A percentile compares a stretch with the other conserved stretches of the same genome.
Conservation (phyloP, 75 land plant genomes). For the Selaginella tamariscina region DNA sequence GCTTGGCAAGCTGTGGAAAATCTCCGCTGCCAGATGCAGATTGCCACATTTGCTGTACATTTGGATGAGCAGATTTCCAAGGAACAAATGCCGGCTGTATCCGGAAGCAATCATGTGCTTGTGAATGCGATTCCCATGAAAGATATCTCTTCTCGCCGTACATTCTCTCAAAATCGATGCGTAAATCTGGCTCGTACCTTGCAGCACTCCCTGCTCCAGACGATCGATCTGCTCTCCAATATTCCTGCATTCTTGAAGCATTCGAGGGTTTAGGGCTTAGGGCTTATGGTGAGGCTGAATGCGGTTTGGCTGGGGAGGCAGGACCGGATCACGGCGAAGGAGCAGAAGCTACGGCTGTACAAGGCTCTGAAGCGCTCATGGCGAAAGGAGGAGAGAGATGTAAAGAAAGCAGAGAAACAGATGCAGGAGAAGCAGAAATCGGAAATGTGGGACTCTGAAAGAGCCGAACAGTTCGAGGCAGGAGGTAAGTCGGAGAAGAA, state of each 20-base stretch:
- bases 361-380: not conserved
- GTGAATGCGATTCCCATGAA: not conserved
- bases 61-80: not conserved
- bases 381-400: not conserved
- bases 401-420: not conserved
- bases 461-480: not conserved
- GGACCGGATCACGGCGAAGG: not conserved
- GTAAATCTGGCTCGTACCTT: not conserved
- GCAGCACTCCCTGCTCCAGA: not conserved
- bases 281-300: not conserved
- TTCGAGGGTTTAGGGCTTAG: not conserved
- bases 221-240: not conserved
- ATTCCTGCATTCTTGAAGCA: not conserved
- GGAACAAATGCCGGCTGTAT: not conserved
- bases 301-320: not conserved
- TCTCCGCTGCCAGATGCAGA: not conserved
- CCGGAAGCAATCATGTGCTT: not conserved
- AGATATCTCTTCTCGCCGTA: not conserved
- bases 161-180: not conserved
- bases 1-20: not conserved
- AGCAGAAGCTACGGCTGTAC: not conserved
- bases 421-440: not conserved
- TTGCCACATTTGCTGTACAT: not conserved
- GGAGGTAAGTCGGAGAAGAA: not conserved
- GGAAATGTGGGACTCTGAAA: not conserved